Percentiles rank a stretch among this genome's conserved stretches.
Evolutionary conservation across 345 rosid genomes (phyloP).

Genomic region (Euclidium syriacum): DNA sequence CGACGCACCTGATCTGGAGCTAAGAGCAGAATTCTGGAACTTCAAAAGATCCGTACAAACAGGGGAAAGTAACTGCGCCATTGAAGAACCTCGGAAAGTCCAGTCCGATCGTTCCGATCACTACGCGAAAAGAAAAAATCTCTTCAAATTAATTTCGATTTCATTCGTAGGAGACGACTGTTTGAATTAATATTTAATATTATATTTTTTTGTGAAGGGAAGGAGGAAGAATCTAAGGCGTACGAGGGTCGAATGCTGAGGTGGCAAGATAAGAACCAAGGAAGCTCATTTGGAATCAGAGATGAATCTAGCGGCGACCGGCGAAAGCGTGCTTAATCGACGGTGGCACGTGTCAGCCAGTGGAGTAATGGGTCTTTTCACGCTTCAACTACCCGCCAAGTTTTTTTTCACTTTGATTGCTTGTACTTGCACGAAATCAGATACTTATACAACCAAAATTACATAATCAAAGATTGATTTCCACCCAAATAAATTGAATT

Average conservation of each 20-base stretch:
- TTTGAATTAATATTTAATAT: slow-evolving; percentile 15
- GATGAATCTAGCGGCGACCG: slow-evolving; percentile 24
- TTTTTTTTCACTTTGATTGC: neutral
- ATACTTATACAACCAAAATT: no score
- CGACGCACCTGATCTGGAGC: slow-evolving; percentile 30
- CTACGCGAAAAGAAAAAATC: neutral
- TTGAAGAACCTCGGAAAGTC: slow-evolving; percentile 16
- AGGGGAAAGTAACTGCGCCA: slow-evolving; percentile 81
- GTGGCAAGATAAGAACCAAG: slow-evolving; percentile 53
- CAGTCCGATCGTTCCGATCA: slow-evolving; percentile 8
- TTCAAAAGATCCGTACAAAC: slow-evolving; percentile 67
- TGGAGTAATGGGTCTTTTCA: slow-evolving; percentile 27
- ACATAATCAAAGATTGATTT: neutral
- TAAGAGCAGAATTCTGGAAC: slow-evolving; percentile 42
- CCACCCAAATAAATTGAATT: neutral
- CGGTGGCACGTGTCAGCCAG: slow-evolving; percentile 45
- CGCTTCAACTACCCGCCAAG: slow-evolving; percentile 28
- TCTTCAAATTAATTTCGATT: neutral
- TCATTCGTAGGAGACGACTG: neutral
- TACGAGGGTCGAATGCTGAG: slow-evolving; percentile 43
- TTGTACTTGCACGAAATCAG: neutral
- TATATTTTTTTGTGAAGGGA: slow-evolving; percentile 10
- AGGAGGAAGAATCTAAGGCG: slow-evolving; percentile 44
- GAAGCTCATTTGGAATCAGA: slow-evolving; percentile 29
- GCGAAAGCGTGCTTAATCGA: slow-evolving; percentile 18